Percentiles rank a stretch among this genome's conserved stretches.
Conservation (phyloP, 768 basidiomycete genomes). For the Chiua virens region DNA sequence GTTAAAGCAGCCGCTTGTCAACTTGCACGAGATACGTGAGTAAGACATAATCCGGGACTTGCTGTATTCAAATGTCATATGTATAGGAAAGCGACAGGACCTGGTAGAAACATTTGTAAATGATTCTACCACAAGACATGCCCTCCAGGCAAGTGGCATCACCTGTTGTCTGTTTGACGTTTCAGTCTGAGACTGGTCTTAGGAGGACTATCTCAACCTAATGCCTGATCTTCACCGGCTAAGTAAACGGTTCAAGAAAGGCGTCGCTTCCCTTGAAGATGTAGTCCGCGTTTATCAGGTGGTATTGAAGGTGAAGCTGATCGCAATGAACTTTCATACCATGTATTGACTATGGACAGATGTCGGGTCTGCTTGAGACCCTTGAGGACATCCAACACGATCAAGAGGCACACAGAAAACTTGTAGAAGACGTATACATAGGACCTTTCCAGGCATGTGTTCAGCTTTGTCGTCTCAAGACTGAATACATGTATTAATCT, state of each 20-base stretch:
- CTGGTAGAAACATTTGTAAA: conserved; percentile 87
- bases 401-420: conserved; percentile 45
- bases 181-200: conserved; percentile 2
- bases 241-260: conserved; percentile 87
- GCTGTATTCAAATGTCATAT: not conserved
- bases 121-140: conserved; percentile 67
- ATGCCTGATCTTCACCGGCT: conserved; percentile 96
- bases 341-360: conserved; percentile 38
- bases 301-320: conserved; percentile 62
- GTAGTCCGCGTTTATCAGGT: conserved; percentile 97
- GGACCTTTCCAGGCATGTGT: conserved; percentile 53
- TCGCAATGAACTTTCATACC: not conserved
- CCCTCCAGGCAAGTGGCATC: conserved; percentile 61
- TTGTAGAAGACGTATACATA: conserved; percentile 72
- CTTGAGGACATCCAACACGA: conserved; percentile 52
- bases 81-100: conserved; percentile 76
- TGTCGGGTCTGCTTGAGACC: conserved; percentile 71
- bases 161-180: not conserved
- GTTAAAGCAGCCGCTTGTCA: conserved; percentile 95
- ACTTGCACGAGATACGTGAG: conserved; percentile 89
- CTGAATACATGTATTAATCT: not conserved
- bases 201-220: conserved; percentile 85
- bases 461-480: not conserved
- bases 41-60: conserved; percentile 4
- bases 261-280: conserved; percentile 84